Evolutionary conservation across 371 early-diverging fungal species (phyloP), one percentile per base, ranked within the genome.

Genomic region (Syncephalastrum contaminatum): DNA sequence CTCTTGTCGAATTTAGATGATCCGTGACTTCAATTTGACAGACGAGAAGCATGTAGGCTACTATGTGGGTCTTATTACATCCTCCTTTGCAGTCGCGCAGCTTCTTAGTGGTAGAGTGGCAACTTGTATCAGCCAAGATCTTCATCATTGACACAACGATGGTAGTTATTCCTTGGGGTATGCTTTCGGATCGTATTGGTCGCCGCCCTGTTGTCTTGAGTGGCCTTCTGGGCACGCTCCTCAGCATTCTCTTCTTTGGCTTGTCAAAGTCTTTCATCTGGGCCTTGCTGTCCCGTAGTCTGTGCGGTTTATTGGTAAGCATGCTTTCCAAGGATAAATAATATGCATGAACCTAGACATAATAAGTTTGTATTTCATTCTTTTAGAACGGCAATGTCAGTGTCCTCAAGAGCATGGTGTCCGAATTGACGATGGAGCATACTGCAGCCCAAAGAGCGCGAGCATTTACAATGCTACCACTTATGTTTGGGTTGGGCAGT

Each of bases 371-470:
- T n/a, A n/a, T n/a, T n/a, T 30, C 25, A 50, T 15, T 41, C 16
- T 16, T 36, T 51, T 51, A 71, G 68, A 75, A 72, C 48, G 89
- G 90, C 20, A 96, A 93, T 56, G 77, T 89, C n/a, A 89, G 89
- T 6, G 92, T 93, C 3, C 77, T 62, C 6, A 95, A 94, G 67
- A 87, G 89, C 16, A 87, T 92, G 70, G 70, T 95, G 22, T 91
- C 90, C 2, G 96, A 96, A 65, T 73, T 96, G 43, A 89, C 93
- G 4, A 88, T 65, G 8, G 70, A 67, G 43, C 62, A 56, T 59
- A 55, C 67, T 41, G 56, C 67, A 3, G 43, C 24, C 16, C 30
- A 73, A 54, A 64, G 73, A 50, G 70, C 85, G 14, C 67, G 75
- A n/a, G 78, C 77, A 49, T 83, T 82, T 50, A 77, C 84, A 0